Evolutionary conservation across 495 filamentous ascomycete species (phyloP).

Genomic region (Penicillium maclennaniae): DNA sequence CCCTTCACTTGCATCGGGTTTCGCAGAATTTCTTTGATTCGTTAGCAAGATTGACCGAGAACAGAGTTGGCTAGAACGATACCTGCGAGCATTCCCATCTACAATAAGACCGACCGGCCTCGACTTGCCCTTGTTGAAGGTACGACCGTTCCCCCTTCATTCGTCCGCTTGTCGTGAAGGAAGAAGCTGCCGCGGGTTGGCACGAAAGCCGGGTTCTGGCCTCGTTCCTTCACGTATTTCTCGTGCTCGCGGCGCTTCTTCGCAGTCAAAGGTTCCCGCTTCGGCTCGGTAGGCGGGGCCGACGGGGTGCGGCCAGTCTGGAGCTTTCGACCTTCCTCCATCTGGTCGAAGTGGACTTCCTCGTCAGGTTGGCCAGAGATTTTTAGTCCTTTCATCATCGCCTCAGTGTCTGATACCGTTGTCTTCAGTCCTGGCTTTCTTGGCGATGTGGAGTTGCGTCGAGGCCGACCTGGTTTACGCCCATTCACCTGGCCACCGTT

Average conservation of each 20-base stretch:
- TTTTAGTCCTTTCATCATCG: slow-evolving; percentile 82
- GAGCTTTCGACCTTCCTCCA: slow-evolving; percentile 34
- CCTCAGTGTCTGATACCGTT: slow-evolving; percentile 68
- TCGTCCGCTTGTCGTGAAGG: slow-evolving; percentile 87
- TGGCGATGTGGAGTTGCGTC: slow-evolving; percentile 25
- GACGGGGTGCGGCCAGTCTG: slow-evolving; percentile 33
- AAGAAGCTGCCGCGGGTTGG: slow-evolving; percentile 95
- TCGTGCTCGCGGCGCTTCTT: slow-evolving; percentile 81
- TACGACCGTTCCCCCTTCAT: slow-evolving; percentile 62
- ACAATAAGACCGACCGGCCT: slow-evolving; percentile 45
- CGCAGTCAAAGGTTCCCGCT: slow-evolving; percentile 54
- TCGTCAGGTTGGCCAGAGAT: slow-evolving; percentile 53
- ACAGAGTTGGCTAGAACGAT: slow-evolving; percentile 1
- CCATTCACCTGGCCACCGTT: slow-evolving; percentile 37
- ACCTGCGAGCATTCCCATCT: slow-evolving; percentile 45
- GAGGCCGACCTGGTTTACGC: slow-evolving; percentile 26
- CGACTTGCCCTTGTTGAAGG: slow-evolving; percentile 41
- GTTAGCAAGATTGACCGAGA: slow-evolving; percentile 14
- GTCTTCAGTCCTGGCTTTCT: slow-evolving; percentile 28
- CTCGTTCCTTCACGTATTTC: slow-evolving; percentile 79
- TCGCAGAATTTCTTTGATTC: slow-evolving; percentile 62
- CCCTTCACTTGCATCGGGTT: slow-evolving; percentile 71
- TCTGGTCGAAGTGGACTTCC: slow-evolving; percentile 65
- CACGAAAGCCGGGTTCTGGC: slow-evolving; percentile 89
- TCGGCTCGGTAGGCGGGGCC: slow-evolving; percentile 38